These are phyloP conservation scores for Arabidopsis arenosa DNA, from an alignment of 345 rosid genomes.

Conservation along the genomic window DNA sequence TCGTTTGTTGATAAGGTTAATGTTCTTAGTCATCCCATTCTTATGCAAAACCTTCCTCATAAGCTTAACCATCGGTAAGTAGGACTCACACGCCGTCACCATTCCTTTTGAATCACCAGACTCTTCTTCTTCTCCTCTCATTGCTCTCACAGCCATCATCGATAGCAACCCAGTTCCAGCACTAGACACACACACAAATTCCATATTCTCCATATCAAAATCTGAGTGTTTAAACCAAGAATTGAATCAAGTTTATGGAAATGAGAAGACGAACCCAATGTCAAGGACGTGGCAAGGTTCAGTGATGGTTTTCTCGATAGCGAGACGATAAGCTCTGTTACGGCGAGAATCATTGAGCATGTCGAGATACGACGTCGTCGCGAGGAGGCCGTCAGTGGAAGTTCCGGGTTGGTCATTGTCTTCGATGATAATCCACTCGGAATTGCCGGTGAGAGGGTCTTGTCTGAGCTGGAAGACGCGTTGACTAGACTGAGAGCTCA, in stretches of 20 bases:
- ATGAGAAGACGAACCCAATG: constrained; percentile 65
- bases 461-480: constrained; percentile 49
- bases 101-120: constrained; percentile 38
- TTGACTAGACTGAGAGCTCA: constrained; percentile 38
- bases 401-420: constrained; percentile 35
- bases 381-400: constrained; percentile 39
- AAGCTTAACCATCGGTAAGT: constrained; percentile 93
- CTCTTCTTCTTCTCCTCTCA: constrained; percentile 33
- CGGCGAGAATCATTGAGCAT: constrained; percentile 49
- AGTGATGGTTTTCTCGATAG: constrained; percentile 53
- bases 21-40: constrained; percentile 66
- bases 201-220: not conserved
- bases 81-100: constrained; percentile 91
- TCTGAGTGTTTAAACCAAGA: not conserved
- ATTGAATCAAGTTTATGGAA: not conserved
- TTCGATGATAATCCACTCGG: constrained; percentile 49
- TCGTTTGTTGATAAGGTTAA: constrained; percentile 71
- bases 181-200: constrained; percentile 46
- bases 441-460: constrained; percentile 46
- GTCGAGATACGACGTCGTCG: constrained; percentile 46
- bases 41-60: constrained; percentile 79
- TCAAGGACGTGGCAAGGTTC: constrained; percentile 88
- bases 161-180: constrained; percentile 97
- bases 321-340: constrained; percentile 46
- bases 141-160: constrained; percentile 88